Percentiles rank a stretch among this genome's conserved stretches.
These are phyloP conservation scores for Neonectria hederae DNA, from an alignment of 2,329 filamentous ascomycete species.

Conservation along the genomic window DNA sequence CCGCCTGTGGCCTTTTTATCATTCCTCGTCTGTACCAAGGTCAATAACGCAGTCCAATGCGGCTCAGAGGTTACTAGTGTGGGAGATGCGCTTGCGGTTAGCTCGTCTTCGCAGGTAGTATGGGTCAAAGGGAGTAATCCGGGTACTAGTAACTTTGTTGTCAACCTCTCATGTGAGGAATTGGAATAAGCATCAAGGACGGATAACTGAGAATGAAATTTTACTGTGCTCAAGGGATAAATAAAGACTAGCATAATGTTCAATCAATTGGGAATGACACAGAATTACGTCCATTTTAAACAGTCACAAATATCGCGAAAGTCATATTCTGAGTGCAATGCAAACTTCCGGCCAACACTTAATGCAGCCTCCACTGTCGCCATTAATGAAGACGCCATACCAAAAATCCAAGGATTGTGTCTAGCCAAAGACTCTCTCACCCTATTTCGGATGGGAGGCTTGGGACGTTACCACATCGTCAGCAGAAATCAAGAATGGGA, in stretches of 20 bases:
- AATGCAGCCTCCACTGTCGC: too few relatives aligned
- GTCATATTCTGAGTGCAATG: too few relatives aligned
- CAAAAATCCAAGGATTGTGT: too few relatives aligned
- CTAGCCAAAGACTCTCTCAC: too few relatives aligned
- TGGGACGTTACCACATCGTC: too few relatives aligned
- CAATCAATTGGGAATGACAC: too few relatives aligned
- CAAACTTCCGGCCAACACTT: too few relatives aligned
- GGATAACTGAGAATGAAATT: not conserved
- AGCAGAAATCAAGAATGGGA: too few relatives aligned
- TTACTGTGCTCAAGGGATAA: not conserved
- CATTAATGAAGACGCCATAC: too few relatives aligned
- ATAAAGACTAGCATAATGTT: not conserved
- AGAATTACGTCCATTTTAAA: too few relatives aligned
- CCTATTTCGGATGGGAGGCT: too few relatives aligned
- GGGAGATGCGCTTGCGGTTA: not conserved
- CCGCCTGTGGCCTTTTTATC: not conserved
- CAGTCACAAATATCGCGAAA: too few relatives aligned
- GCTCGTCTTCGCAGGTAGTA: not conserved
- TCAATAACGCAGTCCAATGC: not conserved
- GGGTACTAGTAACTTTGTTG: not conserved
- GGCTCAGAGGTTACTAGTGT: not conserved
- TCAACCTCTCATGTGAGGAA: not conserved
- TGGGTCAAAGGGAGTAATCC: not conserved
- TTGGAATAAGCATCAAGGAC: not conserved
- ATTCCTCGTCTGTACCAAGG: not conserved